Percentiles rank a stretch among this genome's conserved stretches.
Conservation (phyloP, 2,329 filamentous ascomycete genomes). For the Aureobasidium lini region DNA sequence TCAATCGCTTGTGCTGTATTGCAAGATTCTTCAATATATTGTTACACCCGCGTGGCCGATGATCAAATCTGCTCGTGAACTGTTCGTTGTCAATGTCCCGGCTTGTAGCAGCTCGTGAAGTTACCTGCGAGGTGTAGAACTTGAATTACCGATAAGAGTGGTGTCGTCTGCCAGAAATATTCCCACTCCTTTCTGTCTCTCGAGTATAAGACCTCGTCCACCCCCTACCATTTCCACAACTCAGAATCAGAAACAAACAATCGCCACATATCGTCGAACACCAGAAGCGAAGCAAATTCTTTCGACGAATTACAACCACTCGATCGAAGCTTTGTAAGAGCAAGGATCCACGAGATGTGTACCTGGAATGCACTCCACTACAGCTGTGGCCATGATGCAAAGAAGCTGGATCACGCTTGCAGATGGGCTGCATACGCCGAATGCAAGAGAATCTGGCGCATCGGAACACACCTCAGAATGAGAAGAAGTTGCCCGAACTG, state of each 20-base stretch:
- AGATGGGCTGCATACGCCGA: conserved; percentile 4
- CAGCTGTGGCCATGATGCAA: conserved; percentile 8
- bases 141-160: not conserved
- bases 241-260: too few relatives aligned
- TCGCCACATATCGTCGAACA: not conserved
- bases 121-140: not conserved
- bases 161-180: too few relatives aligned
- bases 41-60: not conserved
- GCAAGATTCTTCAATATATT: not conserved
- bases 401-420: conserved; percentile 1
- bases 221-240: too few relatives aligned
- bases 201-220: too few relatives aligned
- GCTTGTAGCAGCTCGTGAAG: not conserved
- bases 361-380: conserved; percentile 9
- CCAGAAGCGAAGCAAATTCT: not conserved
- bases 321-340: not conserved
- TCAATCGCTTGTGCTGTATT: too few relatives aligned
- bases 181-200: too few relatives aligned
- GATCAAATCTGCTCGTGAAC: too few relatives aligned
- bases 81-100: not conserved
- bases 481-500: conserved; percentile 4
- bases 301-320: too few relatives aligned
- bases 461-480: not conserved
- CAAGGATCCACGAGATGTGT: not conserved
- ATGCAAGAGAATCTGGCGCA: not conserved